phyloP scores from a whole-genome alignment of 2,329 filamentous ascomycete genomes.

The Rhytidhysteron rufulum region DNA sequence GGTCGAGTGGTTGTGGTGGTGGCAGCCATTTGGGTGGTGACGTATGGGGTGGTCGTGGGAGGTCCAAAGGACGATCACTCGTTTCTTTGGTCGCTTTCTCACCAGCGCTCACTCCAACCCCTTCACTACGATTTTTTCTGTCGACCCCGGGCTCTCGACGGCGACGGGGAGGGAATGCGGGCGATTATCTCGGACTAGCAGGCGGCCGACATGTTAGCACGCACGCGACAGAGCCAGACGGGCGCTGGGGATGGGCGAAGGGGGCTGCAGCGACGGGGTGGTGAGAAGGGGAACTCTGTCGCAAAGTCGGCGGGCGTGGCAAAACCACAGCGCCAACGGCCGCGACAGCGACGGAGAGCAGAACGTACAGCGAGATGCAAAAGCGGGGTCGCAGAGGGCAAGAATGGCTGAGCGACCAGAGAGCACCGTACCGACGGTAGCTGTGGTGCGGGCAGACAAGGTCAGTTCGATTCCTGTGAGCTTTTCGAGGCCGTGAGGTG shows the following conservation, averaged over 20 bases:
- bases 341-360: not conserved
- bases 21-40: conserved; percentile 31
- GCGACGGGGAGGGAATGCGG: not conserved
- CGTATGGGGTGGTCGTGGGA: conserved; percentile 22
- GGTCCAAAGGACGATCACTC: conserved; percentile 24
- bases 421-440: not conserved
- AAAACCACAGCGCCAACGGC: too few species aligned
- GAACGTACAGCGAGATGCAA: conserved; percentile 2
- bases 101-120: conserved; percentile 18
- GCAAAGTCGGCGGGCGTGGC: not conserved
- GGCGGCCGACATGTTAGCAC: not conserved
- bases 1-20: conserved; percentile 31
- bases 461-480: conserved; percentile 1
- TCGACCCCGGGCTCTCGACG: not conserved
- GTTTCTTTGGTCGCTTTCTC: conserved; percentile 16
- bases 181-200: not conserved
- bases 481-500: conserved; percentile 1
- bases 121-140: conserved; percentile 13
- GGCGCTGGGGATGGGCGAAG: not conserved
- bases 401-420: not conserved
- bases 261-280: not conserved
- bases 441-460: conserved; percentile 2
- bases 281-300: not conserved
- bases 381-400: conserved; percentile 23
- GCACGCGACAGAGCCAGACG: not conserved